A percentile compares a stretch with the other conserved stretches of the same genome.
These are phyloP conservation scores for Geranomyces michiganensis DNA, from an alignment of 192 early-diverging fungal species.

Conservation along the genomic window DNA sequence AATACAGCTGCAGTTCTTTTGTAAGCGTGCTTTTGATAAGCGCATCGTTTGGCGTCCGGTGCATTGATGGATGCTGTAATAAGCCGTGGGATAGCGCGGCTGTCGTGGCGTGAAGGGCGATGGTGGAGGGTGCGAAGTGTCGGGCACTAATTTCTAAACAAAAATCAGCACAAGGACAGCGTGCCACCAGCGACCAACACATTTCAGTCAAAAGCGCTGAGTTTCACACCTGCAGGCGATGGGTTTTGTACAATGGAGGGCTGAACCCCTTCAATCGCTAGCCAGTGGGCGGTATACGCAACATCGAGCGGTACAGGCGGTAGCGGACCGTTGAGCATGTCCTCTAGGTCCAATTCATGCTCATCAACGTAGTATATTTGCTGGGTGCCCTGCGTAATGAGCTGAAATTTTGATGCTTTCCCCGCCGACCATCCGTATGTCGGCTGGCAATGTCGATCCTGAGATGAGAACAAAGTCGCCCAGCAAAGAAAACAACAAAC, in stretches of 20 bases:
- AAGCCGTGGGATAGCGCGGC: too few species aligned
- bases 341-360: conserved; percentile 91
- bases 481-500: too few species aligned
- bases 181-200: too few species aligned
- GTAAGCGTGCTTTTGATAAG: conserved; percentile 90
- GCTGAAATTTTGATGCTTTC: conserved; percentile 72
- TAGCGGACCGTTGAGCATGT: conserved; percentile 78
- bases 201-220: not conserved
- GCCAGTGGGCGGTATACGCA: conserved; percentile 67
- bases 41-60: conserved; percentile 28
- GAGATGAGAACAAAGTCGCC: not conserved
- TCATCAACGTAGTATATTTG: conserved; percentile 89
- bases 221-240: conserved; percentile 57
- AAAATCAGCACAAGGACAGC: too few species aligned
- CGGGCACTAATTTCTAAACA: not conserved
- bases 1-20: conserved; percentile 92
- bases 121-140: not conserved
- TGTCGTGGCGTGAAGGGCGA: too few species aligned
- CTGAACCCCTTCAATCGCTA: conserved; percentile 99
- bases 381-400: conserved; percentile 46
- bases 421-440: conserved; percentile 85
- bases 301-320: conserved; percentile 91
- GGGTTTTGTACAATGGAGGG: conserved; percentile 97
- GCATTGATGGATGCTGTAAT: not conserved
- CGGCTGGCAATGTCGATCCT: conserved; percentile 56